Evolutionary conservation across 352 stramenopile species (phyloP), one percentile per base, ranked within the genome.

Genomic region (Paralagenidium karlingii): DNA sequence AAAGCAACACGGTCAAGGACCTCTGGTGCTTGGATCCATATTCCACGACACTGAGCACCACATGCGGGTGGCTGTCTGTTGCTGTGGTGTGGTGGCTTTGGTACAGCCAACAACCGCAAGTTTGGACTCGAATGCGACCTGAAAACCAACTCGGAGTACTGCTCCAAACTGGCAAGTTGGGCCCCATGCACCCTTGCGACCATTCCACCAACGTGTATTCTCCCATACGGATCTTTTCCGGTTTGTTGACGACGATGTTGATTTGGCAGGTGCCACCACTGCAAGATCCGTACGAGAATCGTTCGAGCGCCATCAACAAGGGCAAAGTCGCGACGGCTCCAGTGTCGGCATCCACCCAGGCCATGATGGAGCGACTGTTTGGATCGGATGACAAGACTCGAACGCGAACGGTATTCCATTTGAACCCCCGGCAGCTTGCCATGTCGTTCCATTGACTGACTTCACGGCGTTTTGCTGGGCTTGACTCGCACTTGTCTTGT

Each of bases 351-450:
- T 79, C 56, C 44, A 82, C 70, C 33, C 69, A 87, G 43, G 65
- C 69, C 31, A 80, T 83, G 67, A 64, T 84, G 49, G 74, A 87
- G 45, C 47, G 74, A 1, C 54, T 87, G 19, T 87, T 87, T 56
- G 74, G 69, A 0, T 60, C 65, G 3, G 74, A 87, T 19, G 74
- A 87, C 18, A 84, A 82, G 39, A 67, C 52, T 24, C 55, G 61
- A 9, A 44, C 63, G 1, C 73, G 73, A 25, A 40, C 38, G 20
- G 45, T 52, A 48, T 7, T 0, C 16, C 19, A 20, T 20, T 3
- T 12, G 40, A 21, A 37, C 11, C 10, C 11, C 24, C 24, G 40
- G 19, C 30, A 20, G 30, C 19, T 7, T 3, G 7, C 22, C 7
- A 16, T 16, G 3, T 7, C 8, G 7, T 3, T 3, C 3, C 19